These are phyloP conservation scores for Pseudonitzschia pungens DNA, from an alignment of 108 stramenopile genomes.

Conservation along the genomic window DNA sequence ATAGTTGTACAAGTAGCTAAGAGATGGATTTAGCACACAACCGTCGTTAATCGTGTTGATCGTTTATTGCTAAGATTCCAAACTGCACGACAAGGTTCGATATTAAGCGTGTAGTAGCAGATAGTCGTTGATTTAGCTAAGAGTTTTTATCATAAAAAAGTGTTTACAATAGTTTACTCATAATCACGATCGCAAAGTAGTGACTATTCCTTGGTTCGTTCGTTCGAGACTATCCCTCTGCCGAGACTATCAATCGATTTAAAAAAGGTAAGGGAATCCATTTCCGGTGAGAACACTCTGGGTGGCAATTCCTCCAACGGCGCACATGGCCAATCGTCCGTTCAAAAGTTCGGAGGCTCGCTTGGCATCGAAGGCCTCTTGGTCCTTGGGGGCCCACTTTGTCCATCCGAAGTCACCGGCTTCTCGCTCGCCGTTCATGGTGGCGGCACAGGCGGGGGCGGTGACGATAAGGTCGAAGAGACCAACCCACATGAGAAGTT, in stretches of 20 bases:
- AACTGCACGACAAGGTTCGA: too few relatives aligned
- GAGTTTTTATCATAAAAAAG: constrained; percentile 5
- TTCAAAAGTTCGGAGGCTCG: constrained; percentile 79
- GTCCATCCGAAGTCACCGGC: constrained; percentile 58
- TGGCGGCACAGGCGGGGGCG: constrained; percentile 55
- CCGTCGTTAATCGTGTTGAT: too few relatives aligned
- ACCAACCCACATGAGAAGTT: constrained; percentile 76
- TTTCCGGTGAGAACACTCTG: constrained; percentile 84
- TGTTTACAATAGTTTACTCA: constrained; percentile 2
- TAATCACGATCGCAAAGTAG: neutral
- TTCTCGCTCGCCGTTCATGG: constrained; percentile 68
- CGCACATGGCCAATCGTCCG: constrained; percentile 92
- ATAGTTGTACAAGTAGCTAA: too few relatives aligned
- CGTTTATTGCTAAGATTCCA: too few relatives aligned
- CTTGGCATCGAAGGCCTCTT: constrained; percentile 29
- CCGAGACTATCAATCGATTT: neutral
- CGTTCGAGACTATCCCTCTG: neutral
- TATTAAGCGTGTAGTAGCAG: too few relatives aligned
- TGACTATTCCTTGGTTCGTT: neutral
- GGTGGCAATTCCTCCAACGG: constrained; percentile 88
- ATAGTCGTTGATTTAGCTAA: neutral
- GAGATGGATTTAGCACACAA: too few relatives aligned
- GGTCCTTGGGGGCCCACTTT: constrained; percentile 42
- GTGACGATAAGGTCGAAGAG: constrained; percentile 51
- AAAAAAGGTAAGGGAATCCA: constrained; percentile 90